Base-by-base conservation (phyloP, 805 yeast genomes). In the Yarrowia porcina region DNA sequence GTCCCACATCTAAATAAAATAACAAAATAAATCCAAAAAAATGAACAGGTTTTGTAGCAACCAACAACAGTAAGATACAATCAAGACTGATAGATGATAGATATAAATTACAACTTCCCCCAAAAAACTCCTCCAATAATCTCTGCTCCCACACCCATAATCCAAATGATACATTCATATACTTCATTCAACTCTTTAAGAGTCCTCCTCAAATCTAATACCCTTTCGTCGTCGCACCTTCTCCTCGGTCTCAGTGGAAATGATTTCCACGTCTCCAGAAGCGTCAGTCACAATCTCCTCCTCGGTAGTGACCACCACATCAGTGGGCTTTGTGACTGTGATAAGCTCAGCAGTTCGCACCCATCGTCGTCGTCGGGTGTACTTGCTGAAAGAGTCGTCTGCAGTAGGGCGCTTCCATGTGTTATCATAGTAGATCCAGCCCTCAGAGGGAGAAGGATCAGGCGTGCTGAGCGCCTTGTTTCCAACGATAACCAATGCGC, bases 291-390 rank as follows among this genome's bases (percentile, higher is more conserved):
- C 28, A 21, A 28, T 17, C 17, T 39, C 61, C 30, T 39, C 39
- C 35, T 28, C 49, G 21, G 11, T 27, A 21, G 47, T 49, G 18
- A 41, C 36, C 13, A 20, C 52, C 10, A 45, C 65, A 20, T 59
- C 64, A 3, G 57, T 20, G n/a, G 63, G 23, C 18, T 47, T 30
- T 28, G 64, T 60, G 18, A 61, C 54, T 12, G 65, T 62, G 17
- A 66, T 66, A 33, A 69, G 64, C 63, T 69, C 72, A 8, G 99
- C 99, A 0, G 96, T 90, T 67, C 99, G 83, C 15, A 93, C 83
- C 99, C 99, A 93, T 72, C 97, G 82, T 77, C 99, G 83, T 72
- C 97, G 83, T 74, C 99, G 83, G 5, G 98, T 93, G 71, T 91
- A 93, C 73, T 90, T 91, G 23, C 94, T 84, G 74, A 85, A 92